These are phyloP conservation scores for Pterulicium gracile DNA, from an alignment of 1,284 basidiomycete genomes.

Conservation along the genomic window DNA sequence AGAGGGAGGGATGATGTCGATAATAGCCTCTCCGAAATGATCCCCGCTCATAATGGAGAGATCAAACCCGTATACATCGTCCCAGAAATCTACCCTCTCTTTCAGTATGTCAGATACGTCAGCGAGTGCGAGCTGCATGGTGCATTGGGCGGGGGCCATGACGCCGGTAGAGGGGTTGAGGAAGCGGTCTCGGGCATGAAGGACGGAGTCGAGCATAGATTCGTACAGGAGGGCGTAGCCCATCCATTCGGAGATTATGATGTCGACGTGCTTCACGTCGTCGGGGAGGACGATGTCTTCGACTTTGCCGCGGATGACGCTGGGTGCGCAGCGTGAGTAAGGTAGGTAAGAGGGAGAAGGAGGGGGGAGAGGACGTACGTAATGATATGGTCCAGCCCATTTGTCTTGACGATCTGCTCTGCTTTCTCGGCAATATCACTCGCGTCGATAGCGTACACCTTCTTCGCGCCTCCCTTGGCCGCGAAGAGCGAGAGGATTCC, in stretches of 20 bases:
- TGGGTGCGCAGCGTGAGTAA: conserved; percentile 15
- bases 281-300: conserved; percentile 74
- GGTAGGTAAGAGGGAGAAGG: background rate
- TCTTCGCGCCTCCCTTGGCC: conserved; percentile 84
- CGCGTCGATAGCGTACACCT: conserved; percentile 92
- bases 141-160: conserved; percentile 88
- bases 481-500: conserved; percentile 92
- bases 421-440: conserved; percentile 82
- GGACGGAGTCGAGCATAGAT: conserved; percentile 94
- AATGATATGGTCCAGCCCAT: conserved; percentile 69
- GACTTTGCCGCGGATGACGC: conserved; percentile 80
- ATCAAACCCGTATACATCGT: conserved; percentile 87
- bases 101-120: conserved; percentile 67
- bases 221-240: conserved; percentile 91
- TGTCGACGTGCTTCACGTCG: conserved; percentile 69
- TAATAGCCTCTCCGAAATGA: conserved; percentile 69
- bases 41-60: conserved; percentile 68
- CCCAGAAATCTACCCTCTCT: conserved; percentile 84
- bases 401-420: conserved; percentile 68
- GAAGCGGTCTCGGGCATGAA: conserved; percentile 81
- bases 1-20: conserved; percentile 68
- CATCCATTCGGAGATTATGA: conserved; percentile 99
- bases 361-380: conserved; percentile 17
- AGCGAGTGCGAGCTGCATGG: conserved; percentile 77
- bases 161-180: conserved; percentile 61